Percentiles rank a stretch among this genome's conserved stretches.
These are phyloP conservation scores for Umbilicus rupestris DNA, from an alignment of 164 flowering plant species.

Conservation along the genomic window DNA sequence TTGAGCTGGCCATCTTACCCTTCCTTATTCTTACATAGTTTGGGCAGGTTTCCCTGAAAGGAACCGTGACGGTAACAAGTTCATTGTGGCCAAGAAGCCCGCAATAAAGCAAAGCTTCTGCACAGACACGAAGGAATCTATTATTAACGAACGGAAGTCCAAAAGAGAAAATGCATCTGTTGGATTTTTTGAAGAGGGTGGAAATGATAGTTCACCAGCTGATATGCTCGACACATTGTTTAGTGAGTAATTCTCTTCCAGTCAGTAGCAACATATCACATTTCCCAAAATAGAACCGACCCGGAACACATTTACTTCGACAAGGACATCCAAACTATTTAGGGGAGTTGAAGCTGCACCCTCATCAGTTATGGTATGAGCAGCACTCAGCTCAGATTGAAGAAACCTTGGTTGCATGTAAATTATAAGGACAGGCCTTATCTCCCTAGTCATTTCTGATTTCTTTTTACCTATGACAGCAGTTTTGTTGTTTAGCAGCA, in stretches of 20 bases:
- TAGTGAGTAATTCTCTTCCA: slow-evolving; percentile 15
- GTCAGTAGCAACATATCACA: neutral
- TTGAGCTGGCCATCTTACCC: neutral
- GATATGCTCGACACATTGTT: slow-evolving; percentile 60
- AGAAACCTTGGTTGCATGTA: neutral
- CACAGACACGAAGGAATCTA: slow-evolving; percentile 47
- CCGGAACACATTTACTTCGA: too few relatives aligned
- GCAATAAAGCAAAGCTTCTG: slow-evolving; percentile 38
- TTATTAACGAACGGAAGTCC: slow-evolving; percentile 50
- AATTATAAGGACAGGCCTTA: neutral
- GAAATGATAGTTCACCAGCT: slow-evolving; percentile 32
- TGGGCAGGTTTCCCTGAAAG: slow-evolving; percentile 97
- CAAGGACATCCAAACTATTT: neutral
- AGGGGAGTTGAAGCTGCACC: neutral
- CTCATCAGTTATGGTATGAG: neutral
- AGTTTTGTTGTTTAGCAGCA: neutral
- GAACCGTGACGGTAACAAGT: slow-evolving; percentile 77
- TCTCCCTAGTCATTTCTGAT: neutral
- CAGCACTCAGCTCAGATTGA: neutral
- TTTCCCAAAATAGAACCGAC: neutral
- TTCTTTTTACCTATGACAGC: too few relatives aligned
- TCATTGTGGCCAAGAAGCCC: slow-evolving; percentile 78
- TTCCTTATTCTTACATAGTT: slow-evolving; percentile 32
- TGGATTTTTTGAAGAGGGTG: slow-evolving; percentile 48
- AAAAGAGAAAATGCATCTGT: slow-evolving; percentile 46